phyloP scores from a whole-genome alignment of 1,139 yeast species.

The Blastobotrys illinoisensis region DNA sequence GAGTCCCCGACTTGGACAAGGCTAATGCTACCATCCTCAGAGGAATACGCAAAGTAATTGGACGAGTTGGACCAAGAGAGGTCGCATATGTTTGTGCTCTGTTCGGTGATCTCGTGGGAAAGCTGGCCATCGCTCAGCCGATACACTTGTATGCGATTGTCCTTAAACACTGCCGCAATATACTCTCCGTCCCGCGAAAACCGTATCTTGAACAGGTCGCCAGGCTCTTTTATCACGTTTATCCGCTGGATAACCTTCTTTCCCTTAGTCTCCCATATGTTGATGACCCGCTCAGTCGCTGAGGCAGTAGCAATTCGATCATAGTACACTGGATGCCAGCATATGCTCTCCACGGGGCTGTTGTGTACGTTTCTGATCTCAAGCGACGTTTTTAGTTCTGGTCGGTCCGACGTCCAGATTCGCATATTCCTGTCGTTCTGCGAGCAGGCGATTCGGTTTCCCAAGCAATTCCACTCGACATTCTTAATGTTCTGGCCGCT shows the following conservation, averaged over 20 bases:
- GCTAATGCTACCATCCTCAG: constrained; percentile 34
- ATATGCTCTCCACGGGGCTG: constrained; percentile 43
- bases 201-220: constrained; percentile 19
- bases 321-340: constrained; percentile 50
- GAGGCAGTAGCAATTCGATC: neutral
- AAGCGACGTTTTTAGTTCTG: constrained; percentile 21
- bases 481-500: constrained; percentile 13
- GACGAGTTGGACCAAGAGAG: constrained; percentile 33
- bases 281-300: neutral
- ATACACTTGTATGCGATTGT: constrained; percentile 11
- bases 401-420: constrained; percentile 26
- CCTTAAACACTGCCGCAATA: constrained; percentile 45
- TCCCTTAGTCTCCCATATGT: constrained; percentile 49
- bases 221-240: neutral
- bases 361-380: constrained; percentile 33
- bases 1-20: constrained; percentile 13
- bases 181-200: constrained; percentile 52
- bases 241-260: constrained; percentile 35
- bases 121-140: neutral
- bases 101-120: constrained; percentile 14
- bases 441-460: constrained; percentile 25
- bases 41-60: constrained; percentile 28
- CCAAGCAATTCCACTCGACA: constrained; percentile 28
- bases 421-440: constrained; percentile 25
- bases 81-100: constrained; percentile 34